Conservation (phyloP, 2,329 filamentous ascomycete genomes). For the Aureobasidium lini region DNA sequence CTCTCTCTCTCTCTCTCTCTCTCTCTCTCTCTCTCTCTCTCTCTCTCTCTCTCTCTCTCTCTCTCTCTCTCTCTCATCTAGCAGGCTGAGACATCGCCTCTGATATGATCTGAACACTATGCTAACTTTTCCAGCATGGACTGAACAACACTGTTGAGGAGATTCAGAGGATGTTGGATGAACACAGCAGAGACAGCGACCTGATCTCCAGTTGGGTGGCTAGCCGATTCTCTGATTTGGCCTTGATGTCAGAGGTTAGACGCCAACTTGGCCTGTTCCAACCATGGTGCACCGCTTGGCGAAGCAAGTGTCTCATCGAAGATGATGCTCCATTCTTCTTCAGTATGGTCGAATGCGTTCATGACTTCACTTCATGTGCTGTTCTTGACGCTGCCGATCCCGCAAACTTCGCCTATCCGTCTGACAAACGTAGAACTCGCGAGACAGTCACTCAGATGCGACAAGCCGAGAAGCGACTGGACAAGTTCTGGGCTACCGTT, state of each 20-base stretch:
- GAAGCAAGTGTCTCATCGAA: not conserved
- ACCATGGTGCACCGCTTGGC: slow-evolving; percentile 17
- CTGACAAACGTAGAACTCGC: slow-evolving; percentile 39
- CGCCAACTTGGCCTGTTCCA: slow-evolving; percentile 14
- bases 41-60: too few species aligned
- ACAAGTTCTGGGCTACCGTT: slow-evolving; percentile 37
- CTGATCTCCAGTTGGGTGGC: slow-evolving; percentile 21
- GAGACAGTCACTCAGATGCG: slow-evolving; percentile 40
- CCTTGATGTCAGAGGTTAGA: slow-evolving; percentile 21
- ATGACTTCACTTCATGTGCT: not conserved
- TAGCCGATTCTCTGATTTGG: slow-evolving; percentile 22
- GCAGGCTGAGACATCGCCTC: not conserved
- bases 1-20: too few species aligned
- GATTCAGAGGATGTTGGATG: slow-evolving; percentile 24
- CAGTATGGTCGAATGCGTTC: not conserved
- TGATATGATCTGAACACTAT: not conserved
- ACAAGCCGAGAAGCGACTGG: slow-evolving; percentile 41
- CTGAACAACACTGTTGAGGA: slow-evolving; percentile 21
- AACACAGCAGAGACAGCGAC: slow-evolving; percentile 19
- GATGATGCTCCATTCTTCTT: not conserved
- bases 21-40: too few species aligned
- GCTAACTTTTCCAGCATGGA: slow-evolving; percentile 15
- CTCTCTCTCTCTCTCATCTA: not conserved
- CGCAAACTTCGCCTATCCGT: slow-evolving; percentile 42
- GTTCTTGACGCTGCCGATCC: slow-evolving; percentile 17